Percentiles rank a stretch among this genome's conserved stretches.
These are phyloP conservation scores for Saccharomyces hybrid DNA, from an alignment of 1,139 yeast genomes.

Conservation along the genomic window DNA sequence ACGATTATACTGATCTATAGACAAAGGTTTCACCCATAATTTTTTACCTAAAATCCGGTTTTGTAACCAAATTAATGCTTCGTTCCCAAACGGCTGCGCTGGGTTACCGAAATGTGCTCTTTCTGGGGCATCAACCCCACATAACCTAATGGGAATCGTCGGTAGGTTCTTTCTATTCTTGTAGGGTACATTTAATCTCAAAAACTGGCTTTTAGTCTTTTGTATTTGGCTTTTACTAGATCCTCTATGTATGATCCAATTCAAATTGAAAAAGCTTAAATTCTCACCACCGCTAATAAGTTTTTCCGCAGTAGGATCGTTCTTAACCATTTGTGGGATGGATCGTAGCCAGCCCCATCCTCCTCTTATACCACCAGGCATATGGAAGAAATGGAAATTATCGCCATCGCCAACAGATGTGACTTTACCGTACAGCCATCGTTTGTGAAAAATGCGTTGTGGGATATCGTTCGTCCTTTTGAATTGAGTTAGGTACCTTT, in stretches of 20 bases:
- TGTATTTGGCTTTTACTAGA: background rate
- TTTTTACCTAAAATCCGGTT: slow-evolving; percentile 53
- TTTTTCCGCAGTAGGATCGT: slow-evolving; percentile 2
- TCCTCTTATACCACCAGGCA: slow-evolving; percentile 79
- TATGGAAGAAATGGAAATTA: slow-evolving; percentile 82
- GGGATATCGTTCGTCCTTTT: slow-evolving; percentile 39
- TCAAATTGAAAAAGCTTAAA: background rate
- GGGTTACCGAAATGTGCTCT: slow-evolving; percentile 91
- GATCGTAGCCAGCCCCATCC: slow-evolving; percentile 93
- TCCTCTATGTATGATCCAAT: slow-evolving; percentile 2
- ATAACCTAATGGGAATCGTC: slow-evolving; percentile 54
- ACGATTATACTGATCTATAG: slow-evolving; percentile 82
- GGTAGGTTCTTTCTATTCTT: slow-evolving; percentile 47
- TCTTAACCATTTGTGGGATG: slow-evolving; percentile 34
- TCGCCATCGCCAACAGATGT: slow-evolving; percentile 97
- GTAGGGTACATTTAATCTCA: slow-evolving; percentile 30
- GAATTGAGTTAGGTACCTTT: slow-evolving; percentile 34
- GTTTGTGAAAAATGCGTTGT: slow-evolving; percentile 31
- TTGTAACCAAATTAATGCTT: slow-evolving; percentile 72
- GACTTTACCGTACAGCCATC: slow-evolving; percentile 63
- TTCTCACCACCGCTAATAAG: background rate
- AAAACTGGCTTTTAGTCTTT: slow-evolving; percentile 7
- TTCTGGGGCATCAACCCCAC: slow-evolving; percentile 99
- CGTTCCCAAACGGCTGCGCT: slow-evolving; percentile 81
- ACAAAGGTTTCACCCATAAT: slow-evolving; percentile 68